These are phyloP conservation scores for Monosporascus sp. DNA, from an alignment of 2,329 filamentous ascomycete species.

Conservation along the genomic window DNA sequence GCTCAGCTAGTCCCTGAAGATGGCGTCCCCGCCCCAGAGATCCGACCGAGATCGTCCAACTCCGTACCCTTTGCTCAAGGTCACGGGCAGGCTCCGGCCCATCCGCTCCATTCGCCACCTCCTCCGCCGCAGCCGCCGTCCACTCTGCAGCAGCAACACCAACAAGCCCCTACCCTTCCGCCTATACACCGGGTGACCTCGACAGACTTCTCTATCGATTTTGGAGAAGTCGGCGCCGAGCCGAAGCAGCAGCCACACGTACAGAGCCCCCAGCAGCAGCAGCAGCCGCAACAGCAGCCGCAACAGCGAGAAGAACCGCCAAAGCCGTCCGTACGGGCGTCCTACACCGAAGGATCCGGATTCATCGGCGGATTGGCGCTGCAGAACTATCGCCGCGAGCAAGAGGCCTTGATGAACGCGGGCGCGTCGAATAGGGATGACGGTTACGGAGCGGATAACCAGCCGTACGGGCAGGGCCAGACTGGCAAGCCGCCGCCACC, in stretches of 20 bases:
- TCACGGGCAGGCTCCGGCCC: constrained; percentile 25
- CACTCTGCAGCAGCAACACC: constrained; percentile 18
- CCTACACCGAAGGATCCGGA: constrained; percentile 35
- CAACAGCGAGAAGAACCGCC: constrained; percentile 20
- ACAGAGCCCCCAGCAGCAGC: constrained; percentile 1
- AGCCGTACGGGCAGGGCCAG: constrained; percentile 16
- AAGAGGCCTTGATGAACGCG: constrained; percentile 17
- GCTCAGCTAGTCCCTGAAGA: constrained; percentile 39
- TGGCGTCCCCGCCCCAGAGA: constrained; percentile 42
- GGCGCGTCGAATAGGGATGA: constrained; percentile 12
- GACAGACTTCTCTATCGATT: constrained; percentile 21
- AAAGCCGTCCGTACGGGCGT: constrained; percentile 27
- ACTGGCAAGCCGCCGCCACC: constrained; percentile 21
- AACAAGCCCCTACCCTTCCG: constrained; percentile 30
- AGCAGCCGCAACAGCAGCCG: constrained; percentile 5
- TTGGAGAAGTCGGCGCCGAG: constrained; percentile 10
- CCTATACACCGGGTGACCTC: constrained; percentile 47
- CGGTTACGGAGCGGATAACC: constrained; percentile 9
- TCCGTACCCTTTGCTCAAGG: constrained; percentile 24
- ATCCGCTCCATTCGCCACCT: constrained; percentile 30
- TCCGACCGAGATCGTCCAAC: constrained; percentile 27
- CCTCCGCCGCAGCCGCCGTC: constrained; percentile 26
- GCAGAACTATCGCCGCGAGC: constrained; percentile 43
- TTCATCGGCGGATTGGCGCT: constrained; percentile 54
- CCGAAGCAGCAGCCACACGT: neutral